A percentile compares a stretch with the other conserved stretches of the same genome.
Evolutionary conservation across 108 stramenopile genomes (phyloP).

Genomic region (Parietichytrium sp.): DNA sequence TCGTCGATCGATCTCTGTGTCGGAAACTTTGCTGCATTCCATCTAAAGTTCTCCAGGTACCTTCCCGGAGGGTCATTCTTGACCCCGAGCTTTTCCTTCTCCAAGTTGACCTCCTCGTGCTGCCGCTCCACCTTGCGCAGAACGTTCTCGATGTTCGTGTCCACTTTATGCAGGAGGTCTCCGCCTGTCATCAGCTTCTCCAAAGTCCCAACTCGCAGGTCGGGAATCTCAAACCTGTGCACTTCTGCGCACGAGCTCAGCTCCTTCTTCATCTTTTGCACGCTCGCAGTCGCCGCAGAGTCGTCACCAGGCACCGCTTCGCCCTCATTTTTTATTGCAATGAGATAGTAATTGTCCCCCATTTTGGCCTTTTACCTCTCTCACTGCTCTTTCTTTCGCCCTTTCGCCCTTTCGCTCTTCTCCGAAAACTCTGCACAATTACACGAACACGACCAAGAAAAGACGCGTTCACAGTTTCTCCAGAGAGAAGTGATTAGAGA

Average conservation of each 20-base stretch:
- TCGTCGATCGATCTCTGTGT: slow-evolving; percentile 81
- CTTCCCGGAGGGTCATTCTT: slow-evolving; percentile 75
- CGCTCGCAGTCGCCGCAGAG: neutral
- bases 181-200: slow-evolving; percentile 78
- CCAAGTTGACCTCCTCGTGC: slow-evolving; percentile 68
- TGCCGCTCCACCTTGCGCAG: slow-evolving; percentile 85
- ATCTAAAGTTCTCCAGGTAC: slow-evolving; percentile 85
- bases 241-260: slow-evolving; percentile 60
- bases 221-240: slow-evolving; percentile 90
- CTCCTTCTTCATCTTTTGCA: slow-evolving; percentile 12
- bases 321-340: neutral
- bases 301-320: slow-evolving; percentile 34
- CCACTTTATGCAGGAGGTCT: slow-evolving; percentile 81
- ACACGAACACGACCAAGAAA: no score
- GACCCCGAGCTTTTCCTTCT: slow-evolving; percentile 71
- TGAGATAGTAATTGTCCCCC: slow-evolving; percentile 20
- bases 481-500: no score
- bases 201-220: slow-evolving; percentile 83
- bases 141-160: slow-evolving; percentile 73
- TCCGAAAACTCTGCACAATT: no score
- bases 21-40: slow-evolving; percentile 89
- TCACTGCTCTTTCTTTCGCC: no score
- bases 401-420: no score
- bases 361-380: no score
- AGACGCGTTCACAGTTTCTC: no score